Evolutionary conservation across 2,329 filamentous ascomycete species (phyloP).

Genomic region (Ploettnerulaceae sp.): DNA sequence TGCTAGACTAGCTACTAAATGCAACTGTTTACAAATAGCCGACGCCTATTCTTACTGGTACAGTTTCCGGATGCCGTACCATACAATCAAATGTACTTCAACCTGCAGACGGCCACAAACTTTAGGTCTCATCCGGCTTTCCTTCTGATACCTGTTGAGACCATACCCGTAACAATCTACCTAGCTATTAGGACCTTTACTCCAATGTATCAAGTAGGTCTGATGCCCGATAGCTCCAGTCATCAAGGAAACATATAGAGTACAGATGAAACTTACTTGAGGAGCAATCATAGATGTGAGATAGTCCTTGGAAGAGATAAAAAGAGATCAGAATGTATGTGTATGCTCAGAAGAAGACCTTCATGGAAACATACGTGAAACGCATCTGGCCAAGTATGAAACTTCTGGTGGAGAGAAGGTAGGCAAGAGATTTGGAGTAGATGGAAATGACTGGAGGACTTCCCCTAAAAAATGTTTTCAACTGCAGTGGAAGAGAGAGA

Average conservation of each 20-base stretch:
- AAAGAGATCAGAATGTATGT: background rate
- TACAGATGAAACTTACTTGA: background rate
- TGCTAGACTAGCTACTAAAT: background rate
- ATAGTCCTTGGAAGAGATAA: background rate
- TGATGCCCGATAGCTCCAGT: slow-evolving; percentile 1
- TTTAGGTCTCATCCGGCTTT: slow-evolving; percentile 1
- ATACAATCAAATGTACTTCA: background rate
- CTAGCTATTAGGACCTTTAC: background rate
- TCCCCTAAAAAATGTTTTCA: too few relatives aligned
- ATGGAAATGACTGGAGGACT: too few relatives aligned
- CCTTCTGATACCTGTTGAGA: background rate
- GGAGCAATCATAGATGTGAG: background rate
- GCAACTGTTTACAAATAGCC: slow-evolving; percentile 1
- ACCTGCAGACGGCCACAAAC: background rate
- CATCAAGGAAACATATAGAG: background rate
- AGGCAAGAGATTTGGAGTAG: background rate
- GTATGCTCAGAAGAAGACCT: background rate
- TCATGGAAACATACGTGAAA: background rate
- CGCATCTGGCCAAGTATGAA: background rate
- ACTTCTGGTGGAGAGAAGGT: background rate
- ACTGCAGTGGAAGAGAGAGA: too few relatives aligned
- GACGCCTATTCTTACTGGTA: slow-evolving; percentile 3
- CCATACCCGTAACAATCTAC: background rate
- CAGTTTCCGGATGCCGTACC: slow-evolving; percentile 1
- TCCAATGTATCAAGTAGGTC: background rate